A percentile compares a stretch with the other conserved stretches of the same genome.
These are phyloP conservation scores for Penicillium dipodomyicola DNA, from an alignment of 495 filamentous ascomycete genomes.

Conservation along the genomic window DNA sequence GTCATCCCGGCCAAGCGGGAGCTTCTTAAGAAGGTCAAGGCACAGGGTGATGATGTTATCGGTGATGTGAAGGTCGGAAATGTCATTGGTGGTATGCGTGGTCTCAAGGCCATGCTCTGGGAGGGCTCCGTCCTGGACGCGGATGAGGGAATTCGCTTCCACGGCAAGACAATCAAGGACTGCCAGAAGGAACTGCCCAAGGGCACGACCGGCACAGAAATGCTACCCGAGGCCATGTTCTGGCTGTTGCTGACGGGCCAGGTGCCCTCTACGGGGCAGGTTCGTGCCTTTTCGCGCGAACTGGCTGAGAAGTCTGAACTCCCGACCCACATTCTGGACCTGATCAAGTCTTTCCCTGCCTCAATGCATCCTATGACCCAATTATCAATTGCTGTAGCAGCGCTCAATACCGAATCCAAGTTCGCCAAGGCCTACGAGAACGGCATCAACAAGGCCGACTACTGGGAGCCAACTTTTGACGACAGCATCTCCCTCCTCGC, in stretches of 20 bases:
- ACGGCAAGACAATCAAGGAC: constrained; percentile 96
- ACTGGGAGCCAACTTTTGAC: constrained; percentile 99
- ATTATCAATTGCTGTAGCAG: constrained; percentile 88
- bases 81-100: constrained; percentile 94
- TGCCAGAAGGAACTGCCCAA: constrained; percentile 93
- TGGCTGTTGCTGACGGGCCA: constrained; percentile 95
- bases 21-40: constrained; percentile 86
- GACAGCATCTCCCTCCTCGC: constrained; percentile 91
- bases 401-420: constrained; percentile 85
- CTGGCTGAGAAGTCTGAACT: constrained; percentile 82
- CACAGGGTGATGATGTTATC: constrained; percentile 74
- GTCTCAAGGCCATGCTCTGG: constrained; percentile 97
- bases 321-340: constrained; percentile 78
- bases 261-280: constrained; percentile 78
- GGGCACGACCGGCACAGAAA: constrained; percentile 90
- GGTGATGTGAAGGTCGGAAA: constrained; percentile 95
- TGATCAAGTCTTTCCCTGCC: constrained; percentile 86
- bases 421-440: constrained; percentile 92
- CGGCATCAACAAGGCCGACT: constrained; percentile 87
- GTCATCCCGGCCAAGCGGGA: constrained; percentile 90
- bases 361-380: constrained; percentile 98
- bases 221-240: constrained; percentile 99
- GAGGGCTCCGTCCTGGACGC: constrained; percentile 96
- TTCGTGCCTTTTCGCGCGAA: constrained; percentile 77
- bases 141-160: constrained; percentile 97